Percentiles rank a stretch among this genome's conserved stretches.
Conservation (phyloP, 2,329 filamentous ascomycete species). For the Cadophora sp. region DNA sequence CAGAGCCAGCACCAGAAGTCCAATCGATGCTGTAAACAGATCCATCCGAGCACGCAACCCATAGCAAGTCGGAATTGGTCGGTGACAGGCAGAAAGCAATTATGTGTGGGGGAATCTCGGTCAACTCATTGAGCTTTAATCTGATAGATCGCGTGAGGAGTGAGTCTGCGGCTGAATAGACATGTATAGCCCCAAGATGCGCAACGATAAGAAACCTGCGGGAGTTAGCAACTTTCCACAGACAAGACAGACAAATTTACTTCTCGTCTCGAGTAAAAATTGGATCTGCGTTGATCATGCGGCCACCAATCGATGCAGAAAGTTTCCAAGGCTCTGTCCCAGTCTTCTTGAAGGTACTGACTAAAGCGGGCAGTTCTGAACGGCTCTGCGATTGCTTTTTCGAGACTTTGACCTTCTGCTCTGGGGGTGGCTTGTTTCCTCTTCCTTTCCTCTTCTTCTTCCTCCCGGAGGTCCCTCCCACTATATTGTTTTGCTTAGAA, state of each 20-base stretch:
- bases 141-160: slow-evolving; percentile 77
- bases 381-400: slow-evolving; percentile 18
- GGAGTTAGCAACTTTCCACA: slow-evolving; percentile 27
- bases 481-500: slow-evolving; percentile 3
- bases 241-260: slow-evolving; percentile 50
- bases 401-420: slow-evolving; percentile 31
- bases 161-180: slow-evolving; percentile 84
- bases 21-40: slow-evolving; percentile 64
- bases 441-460: slow-evolving; percentile 18
- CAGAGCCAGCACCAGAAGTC: slow-evolving; percentile 54
- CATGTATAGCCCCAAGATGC: slow-evolving; percentile 76
- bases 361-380: background rate
- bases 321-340: slow-evolving; percentile 57
- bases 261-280: slow-evolving; percentile 67
- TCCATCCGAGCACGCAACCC: slow-evolving; percentile 66
- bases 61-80: slow-evolving; percentile 55
- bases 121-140: slow-evolving; percentile 47
- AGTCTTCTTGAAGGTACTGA: slow-evolving; percentile 28
- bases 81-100: slow-evolving; percentile 51
- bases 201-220: slow-evolving; percentile 73
- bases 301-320: slow-evolving; percentile 68
- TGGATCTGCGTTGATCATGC: slow-evolving; percentile 69
- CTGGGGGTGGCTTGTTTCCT: slow-evolving; percentile 1
- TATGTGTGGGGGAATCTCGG: slow-evolving; percentile 40
- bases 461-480: slow-evolving; percentile 4